phyloP scores from a whole-genome alignment of 2,329 filamentous ascomycete species.

The Exophiala dermatitidis region DNA sequence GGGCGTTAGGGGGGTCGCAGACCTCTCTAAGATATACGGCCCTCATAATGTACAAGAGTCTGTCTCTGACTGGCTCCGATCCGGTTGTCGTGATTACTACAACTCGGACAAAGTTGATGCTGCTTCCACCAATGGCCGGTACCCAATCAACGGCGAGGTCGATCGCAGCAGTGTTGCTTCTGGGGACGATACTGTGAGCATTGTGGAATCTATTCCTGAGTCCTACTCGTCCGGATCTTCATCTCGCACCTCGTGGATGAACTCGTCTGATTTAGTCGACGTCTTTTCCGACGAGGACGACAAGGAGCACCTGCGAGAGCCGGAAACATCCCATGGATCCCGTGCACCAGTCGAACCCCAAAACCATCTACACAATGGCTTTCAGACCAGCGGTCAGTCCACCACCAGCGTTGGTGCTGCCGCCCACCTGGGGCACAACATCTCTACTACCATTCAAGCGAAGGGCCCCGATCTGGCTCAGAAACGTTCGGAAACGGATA shows the following conservation, averaged over 20 bases:
- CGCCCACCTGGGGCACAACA: not conserved
- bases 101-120: conserved; percentile 1
- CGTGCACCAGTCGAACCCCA: conserved; percentile 4
- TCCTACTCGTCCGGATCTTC: conserved; percentile 20
- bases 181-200: conserved; percentile 16
- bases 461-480: not conserved
- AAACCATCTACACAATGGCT: conserved; percentile 8
- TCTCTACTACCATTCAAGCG: not conserved
- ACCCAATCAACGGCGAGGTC: conserved; percentile 7
- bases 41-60: conserved; percentile 16
- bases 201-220: conserved; percentile 16
- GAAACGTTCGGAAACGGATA: not conserved
- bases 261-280: conserved; percentile 13
- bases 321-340: conserved; percentile 4
- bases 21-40: conserved; percentile 8
- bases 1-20: conserved; percentile 11
- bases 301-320: conserved; percentile 8
- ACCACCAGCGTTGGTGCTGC: not conserved
- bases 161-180: conserved; percentile 16
- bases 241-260: conserved; percentile 15
- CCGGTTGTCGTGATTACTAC: conserved; percentile 5
- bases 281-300: conserved; percentile 15
- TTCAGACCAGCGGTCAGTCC: conserved; percentile 4
- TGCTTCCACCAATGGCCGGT: not conserved
- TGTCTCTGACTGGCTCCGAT: conserved; percentile 13